A percentile compares a stretch with the other conserved stretches of the same genome.
These are phyloP conservation scores for Penicillium pancosmium DNA, from an alignment of 495 filamentous ascomycete species.

Conservation along the genomic window DNA sequence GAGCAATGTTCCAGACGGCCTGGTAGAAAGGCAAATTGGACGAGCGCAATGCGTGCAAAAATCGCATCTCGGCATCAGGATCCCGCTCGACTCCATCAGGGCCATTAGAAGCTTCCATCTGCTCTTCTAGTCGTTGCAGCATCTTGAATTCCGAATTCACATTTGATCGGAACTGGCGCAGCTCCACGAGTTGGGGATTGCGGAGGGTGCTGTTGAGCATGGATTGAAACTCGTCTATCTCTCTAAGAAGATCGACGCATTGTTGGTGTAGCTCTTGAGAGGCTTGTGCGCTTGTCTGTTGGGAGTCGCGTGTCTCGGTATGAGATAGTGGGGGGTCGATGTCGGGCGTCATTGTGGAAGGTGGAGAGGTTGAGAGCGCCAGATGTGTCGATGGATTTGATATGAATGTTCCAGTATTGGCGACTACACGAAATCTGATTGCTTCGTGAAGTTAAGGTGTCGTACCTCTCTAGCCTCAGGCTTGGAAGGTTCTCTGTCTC, in stretches of 20 bases:
- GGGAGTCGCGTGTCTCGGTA: slow-evolving; percentile 3
- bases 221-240: slow-evolving; percentile 50
- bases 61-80: slow-evolving; percentile 26
- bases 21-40: slow-evolving; percentile 61
- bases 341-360: slow-evolving; percentile 17
- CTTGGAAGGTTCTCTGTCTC: background rate
- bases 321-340: slow-evolving; percentile 5
- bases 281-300: slow-evolving; percentile 17
- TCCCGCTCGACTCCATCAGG: slow-evolving; percentile 16
- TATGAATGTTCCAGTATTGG: background rate
- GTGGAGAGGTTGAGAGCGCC: background rate
- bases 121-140: slow-evolving; percentile 48
- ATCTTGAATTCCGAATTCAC: slow-evolving; percentile 52
- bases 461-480: background rate
- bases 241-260: slow-evolving; percentile 47
- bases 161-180: slow-evolving; percentile 51
- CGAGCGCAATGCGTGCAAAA: slow-evolving; percentile 53
- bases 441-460: too few relatives aligned
- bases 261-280: slow-evolving; percentile 38
- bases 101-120: slow-evolving; percentile 19
- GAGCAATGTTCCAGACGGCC: slow-evolving; percentile 57
- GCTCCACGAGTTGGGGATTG: slow-evolving; percentile 55
- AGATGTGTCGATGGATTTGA: background rate
- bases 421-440: too few relatives aligned
- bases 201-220: slow-evolving; percentile 47